A percentile compares a stretch with the other conserved stretches of the same genome.
phyloP scores from a whole-genome alignment of 2,329 filamentous ascomycete genomes.

The Nigrospora sphaerica region DNA sequence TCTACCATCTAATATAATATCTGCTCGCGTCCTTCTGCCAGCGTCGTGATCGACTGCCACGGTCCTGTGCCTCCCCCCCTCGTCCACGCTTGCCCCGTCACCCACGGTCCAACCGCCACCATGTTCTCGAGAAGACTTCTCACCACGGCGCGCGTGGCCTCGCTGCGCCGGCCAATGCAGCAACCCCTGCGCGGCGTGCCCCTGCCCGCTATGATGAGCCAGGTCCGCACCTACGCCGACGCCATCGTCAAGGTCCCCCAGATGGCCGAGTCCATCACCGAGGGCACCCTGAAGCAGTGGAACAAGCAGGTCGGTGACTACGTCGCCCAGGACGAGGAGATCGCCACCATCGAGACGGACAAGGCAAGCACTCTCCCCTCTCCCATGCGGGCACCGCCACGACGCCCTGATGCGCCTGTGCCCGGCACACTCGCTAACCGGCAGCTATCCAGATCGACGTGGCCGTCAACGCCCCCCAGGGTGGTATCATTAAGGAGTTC shows the following conservation, averaged over 20 bases:
- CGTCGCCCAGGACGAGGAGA: conserved; percentile 93
- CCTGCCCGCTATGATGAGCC: conserved; percentile 45
- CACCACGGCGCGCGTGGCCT: conserved; percentile 32
- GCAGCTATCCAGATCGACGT: conserved; percentile 70
- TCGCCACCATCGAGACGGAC: conserved; percentile 98
- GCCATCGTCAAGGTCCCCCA: conserved; percentile 86
- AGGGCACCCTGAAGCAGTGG: conserved; percentile 95
- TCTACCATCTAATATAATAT: neutral
- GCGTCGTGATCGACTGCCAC: neutral
- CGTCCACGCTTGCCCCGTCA: neutral
- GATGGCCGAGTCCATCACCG: conserved; percentile 98
- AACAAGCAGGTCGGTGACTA: conserved; percentile 87
- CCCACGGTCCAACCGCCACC: neutral
- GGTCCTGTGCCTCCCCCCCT: neutral
- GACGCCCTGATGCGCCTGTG: neutral
- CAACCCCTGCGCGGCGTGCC: conserved; percentile 36
- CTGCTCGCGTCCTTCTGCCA: neutral
- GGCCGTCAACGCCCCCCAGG: conserved; percentile 85
- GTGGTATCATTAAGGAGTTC: conserved; percentile 87
- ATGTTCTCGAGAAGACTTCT: conserved; percentile 27
- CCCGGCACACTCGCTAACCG: neutral
- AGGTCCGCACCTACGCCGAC: conserved; percentile 65
- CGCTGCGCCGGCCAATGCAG: conserved; percentile 23
- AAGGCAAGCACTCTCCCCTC: conserved; percentile 59
- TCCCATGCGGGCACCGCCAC: neutral